Percentiles rank a stretch among this genome's conserved stretches.
These are phyloP conservation scores for Diplodia intermedia DNA, from an alignment of 2,329 filamentous ascomycete species.

Conservation along the genomic window DNA sequence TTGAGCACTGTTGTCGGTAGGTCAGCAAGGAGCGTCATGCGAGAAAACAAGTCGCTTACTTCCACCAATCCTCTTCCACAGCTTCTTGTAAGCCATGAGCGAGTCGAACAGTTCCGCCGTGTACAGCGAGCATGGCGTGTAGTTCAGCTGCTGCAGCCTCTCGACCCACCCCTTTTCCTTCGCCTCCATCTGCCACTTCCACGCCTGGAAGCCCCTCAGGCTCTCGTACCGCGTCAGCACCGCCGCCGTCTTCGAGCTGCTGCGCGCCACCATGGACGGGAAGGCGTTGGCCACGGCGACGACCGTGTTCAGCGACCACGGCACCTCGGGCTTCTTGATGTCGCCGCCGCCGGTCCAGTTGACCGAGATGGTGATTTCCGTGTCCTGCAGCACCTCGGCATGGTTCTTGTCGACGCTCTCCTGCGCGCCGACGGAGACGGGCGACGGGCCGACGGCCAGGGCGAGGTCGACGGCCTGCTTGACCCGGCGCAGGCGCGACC, in stretches of 20 bases:
- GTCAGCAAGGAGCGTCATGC: not conserved
- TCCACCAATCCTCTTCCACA: conserved; percentile 44
- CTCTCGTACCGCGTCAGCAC: conserved; percentile 44
- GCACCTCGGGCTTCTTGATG: conserved; percentile 43
- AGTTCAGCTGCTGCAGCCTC: conserved; percentile 43
- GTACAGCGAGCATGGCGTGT: conserved; percentile 44
- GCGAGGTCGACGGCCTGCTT: conserved; percentile 45
- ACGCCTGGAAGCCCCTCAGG: conserved; percentile 42
- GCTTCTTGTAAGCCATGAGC: conserved; percentile 44
- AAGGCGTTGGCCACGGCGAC: conserved; percentile 46
- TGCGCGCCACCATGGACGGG: conserved; percentile 44
- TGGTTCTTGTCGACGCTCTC: conserved; percentile 39
- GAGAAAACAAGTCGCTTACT: conserved; percentile 35
- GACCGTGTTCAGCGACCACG: conserved; percentile 43
- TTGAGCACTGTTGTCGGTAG: conserved; percentile 9
- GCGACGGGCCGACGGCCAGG: conserved; percentile 40
- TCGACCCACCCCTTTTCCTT: conserved; percentile 38
- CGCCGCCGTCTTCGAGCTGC: conserved; percentile 41
- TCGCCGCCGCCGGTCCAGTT: conserved; percentile 46
- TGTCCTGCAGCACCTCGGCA: conserved; percentile 40
- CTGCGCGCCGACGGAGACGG: conserved; percentile 40
- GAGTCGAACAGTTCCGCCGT: conserved; percentile 45
- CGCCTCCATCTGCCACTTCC: conserved; percentile 40
- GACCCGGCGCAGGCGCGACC: conserved; percentile 42
- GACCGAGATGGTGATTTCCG: conserved; percentile 45